A percentile compares a stretch with the other conserved stretches of the same genome.
Conservation (phyloP, 257 asterid genomes). For the Ophiorrhiza pumila region DNA sequence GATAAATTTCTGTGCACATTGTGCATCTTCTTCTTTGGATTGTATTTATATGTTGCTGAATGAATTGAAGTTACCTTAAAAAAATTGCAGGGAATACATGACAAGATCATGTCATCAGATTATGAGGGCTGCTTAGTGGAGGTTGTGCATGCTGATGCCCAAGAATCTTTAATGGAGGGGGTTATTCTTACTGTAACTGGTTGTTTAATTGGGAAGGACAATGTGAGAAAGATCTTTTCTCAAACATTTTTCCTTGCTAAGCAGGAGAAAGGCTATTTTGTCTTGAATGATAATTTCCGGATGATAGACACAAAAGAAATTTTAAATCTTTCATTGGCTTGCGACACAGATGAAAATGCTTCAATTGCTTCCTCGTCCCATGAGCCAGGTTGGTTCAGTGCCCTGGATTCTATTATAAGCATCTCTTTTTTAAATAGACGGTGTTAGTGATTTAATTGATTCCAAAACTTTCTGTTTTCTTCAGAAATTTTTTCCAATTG, state of each 20-base stretch:
- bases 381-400: conserved; percentile 25
- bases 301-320: conserved; percentile 20
- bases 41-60: background rate
- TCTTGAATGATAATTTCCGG: conserved; percentile 56
- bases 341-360: conserved; percentile 6
- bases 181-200: conserved; percentile 52
- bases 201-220: conserved; percentile 25
- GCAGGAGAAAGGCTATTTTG: conserved; percentile 48
- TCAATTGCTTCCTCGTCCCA: conserved; percentile 8
- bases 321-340: background rate
- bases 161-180: conserved; percentile 44
- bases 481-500: background rate
- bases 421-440: background rate
- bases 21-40: background rate
- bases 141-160: conserved; percentile 34
- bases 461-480: background rate
- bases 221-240: conserved; percentile 27
- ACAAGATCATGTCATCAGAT: conserved; percentile 51
- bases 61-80: background rate
- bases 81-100: conserved; percentile 50
- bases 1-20: background rate
- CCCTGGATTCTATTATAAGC: background rate
- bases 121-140: conserved; percentile 34
- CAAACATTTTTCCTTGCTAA: conserved; percentile 67
- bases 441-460: background rate